phyloP scores from a whole-genome alignment of 2,329 filamentous ascomycete genomes.

The Zymoseptoria pseudotritici region DNA sequence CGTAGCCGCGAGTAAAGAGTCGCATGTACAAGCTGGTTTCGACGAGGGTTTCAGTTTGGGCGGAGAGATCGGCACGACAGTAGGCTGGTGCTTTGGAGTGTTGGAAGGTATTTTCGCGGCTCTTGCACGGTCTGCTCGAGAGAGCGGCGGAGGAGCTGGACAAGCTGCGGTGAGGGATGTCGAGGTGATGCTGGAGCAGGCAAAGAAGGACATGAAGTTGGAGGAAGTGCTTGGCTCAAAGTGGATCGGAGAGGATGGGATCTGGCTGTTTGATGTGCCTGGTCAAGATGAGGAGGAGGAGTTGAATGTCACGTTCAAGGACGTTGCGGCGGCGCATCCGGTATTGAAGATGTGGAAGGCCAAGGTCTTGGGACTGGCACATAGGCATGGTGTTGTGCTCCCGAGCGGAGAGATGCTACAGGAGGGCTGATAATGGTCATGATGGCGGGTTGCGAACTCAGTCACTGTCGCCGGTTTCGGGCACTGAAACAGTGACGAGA shows the following conservation, averaged over 20 bases:
- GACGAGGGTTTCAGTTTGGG: conserved; percentile 85
- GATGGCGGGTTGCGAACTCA: too few species aligned
- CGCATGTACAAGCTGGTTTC: conserved; percentile 76
- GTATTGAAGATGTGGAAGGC: conserved; percentile 55
- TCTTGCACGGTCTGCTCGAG: conserved; percentile 21
- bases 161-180: conserved; percentile 17
- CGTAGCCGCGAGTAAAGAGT: conserved; percentile 65
- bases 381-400: background rate
- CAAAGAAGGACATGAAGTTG: conserved; percentile 40
- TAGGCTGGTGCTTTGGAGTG: conserved; percentile 68
- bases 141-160: background rate
- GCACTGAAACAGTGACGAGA: too few species aligned
- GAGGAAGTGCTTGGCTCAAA: conserved; percentile 55
- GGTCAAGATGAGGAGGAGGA: conserved; percentile 30
- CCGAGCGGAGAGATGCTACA: background rate
- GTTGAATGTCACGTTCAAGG: conserved; percentile 45
- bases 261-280: conserved; percentile 56
- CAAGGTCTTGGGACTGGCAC: conserved; percentile 9
- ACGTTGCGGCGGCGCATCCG: conserved; percentile 62
- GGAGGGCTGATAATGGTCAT: background rate
- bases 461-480: too few species aligned
- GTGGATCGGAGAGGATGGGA: conserved; percentile 64
- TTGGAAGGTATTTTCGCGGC: conserved; percentile 62
- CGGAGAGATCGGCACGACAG: conserved; percentile 66
- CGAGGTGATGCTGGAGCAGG: conserved; percentile 17